Conservation (phyloP, 2,329 filamentous ascomycete species). For the Trichophyton benhamiae region DNA sequence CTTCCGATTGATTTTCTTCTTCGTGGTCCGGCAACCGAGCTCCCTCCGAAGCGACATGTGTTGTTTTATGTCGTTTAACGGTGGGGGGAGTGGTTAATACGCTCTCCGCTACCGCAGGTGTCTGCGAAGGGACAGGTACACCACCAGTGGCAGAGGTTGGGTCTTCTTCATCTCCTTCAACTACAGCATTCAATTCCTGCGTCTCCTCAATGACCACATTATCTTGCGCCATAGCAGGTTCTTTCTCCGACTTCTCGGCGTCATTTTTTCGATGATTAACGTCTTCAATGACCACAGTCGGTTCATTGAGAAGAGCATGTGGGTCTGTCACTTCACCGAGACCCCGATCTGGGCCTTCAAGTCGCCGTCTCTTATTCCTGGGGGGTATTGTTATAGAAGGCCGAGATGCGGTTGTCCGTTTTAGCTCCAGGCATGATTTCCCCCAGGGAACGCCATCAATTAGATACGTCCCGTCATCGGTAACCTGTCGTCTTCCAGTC, state of each 20-base stretch:
- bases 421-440: conserved; percentile 48
- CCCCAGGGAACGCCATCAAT: conserved; percentile 81
- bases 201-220: not conserved
- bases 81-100: not conserved
- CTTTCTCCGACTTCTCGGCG: not conserved
- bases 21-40: conserved; percentile 17
- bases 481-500: conserved; percentile 70
- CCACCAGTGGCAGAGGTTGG: not conserved
- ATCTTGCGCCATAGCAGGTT: not conserved
- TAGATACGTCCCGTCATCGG: conserved; percentile 62
- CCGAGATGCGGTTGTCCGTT: conserved; percentile 43
- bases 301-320: conserved; percentile 5
- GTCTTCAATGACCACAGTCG: not conserved
- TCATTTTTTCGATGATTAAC: not conserved
- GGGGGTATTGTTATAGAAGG: conserved; percentile 61
- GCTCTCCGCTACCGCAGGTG: not conserved
- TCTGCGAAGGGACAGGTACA: not conserved
- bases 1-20: not conserved
- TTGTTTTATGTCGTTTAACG: not conserved
- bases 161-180: not conserved
- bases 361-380: conserved; percentile 58
- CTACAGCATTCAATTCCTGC: not conserved
- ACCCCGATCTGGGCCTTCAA: conserved; percentile 14
- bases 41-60: not conserved
- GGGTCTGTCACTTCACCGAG: conserved; percentile 17